Conservation (phyloP, 441 rosid genomes). For the Populus hybrid region DNA sequence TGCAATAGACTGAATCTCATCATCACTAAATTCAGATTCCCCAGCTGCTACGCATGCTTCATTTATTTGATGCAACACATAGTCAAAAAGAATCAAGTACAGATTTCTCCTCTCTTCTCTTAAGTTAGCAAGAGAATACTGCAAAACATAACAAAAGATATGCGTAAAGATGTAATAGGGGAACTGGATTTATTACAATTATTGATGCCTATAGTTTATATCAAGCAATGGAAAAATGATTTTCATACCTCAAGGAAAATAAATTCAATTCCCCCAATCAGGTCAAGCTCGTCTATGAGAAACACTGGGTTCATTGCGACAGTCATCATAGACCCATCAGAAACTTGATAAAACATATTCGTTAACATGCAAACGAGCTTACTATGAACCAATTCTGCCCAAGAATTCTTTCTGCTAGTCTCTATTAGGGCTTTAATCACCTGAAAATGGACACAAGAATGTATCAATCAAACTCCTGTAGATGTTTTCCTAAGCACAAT, state of each 20-base stretch:
- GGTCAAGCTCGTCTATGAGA: conserved; percentile 51
- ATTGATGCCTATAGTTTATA: background rate
- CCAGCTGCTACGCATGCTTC: conserved; percentile 76
- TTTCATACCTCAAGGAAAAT: conserved; percentile 83
- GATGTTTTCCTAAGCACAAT: background rate
- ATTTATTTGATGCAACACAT: conserved; percentile 83
- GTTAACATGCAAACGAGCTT: conserved; percentile 86
- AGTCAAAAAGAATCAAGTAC: conserved; percentile 84
- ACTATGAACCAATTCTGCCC: conserved; percentile 98
- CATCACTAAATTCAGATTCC: conserved; percentile 78
- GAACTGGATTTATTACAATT: background rate
- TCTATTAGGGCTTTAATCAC: conserved; percentile 75
- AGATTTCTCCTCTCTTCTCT: conserved; percentile 94
- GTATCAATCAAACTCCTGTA: background rate
- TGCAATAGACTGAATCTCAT: conserved; percentile 90
- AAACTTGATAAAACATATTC: conserved; percentile 84
- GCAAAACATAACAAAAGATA: conserved; percentile 32
- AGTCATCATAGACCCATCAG: conserved; percentile 48
- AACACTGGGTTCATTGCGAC: conserved; percentile 28
- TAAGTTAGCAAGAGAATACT: too few species aligned
- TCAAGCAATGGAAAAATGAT: background rate
- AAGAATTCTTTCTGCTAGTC: conserved; percentile 76
- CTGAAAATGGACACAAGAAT: conserved; percentile 40
- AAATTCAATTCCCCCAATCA: conserved; percentile 94
- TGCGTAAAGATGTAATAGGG: background rate